Evolutionary conservation across 2,329 filamentous ascomycete genomes (phyloP), one percentile per base, ranked within the genome.

Genomic region (Aspergillaceae sp.): DNA sequence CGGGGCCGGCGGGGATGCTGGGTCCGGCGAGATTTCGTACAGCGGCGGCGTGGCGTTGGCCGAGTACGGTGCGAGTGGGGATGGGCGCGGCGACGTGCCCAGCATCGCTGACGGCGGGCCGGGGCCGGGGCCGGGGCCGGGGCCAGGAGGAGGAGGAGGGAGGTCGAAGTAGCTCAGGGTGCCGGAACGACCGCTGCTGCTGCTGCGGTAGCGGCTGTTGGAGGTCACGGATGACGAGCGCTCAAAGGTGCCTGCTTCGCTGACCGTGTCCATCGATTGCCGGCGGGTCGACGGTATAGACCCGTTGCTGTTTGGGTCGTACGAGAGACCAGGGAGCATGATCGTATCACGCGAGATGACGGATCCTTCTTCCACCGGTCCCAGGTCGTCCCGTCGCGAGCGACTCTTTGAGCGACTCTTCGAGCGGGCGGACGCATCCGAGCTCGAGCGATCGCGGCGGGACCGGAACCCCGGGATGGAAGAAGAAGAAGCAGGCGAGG

Each of bases 351-450:
- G 60, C 11, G 54, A 57, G 37, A 55, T 58, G 1, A 65, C 64
- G 4, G 65, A 56, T 8, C 70, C 69, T 57, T 76, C 74, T 3
- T 66, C 61, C 60, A 77, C 70, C n/a, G 73, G 69, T 48, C 73
- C 71, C 2, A 77, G 57, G 52, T 80, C 77, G 44, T 80, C 76
- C 29, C 73, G 69, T 40, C 72, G 65, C 38, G 68, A 66, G 37
- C 74, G 73, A 56, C 77, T 80, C 51, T 74, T 73, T 5, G 77
- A 79, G 29, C 77, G 73, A 56, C 77, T 80, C 51, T 74, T 73
- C 5, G 77, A 79, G 29, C 77, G 73, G 29, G 70, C 72, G 43
- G 71, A 73, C 3, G 72, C 67, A 45, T 74, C 73, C 5, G 79
- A 81, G 51, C 71, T 74, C 4, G 78, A 79, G 42, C 78, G 74